phyloP scores from a whole-genome alignment of 108 stramenopile genomes.

The Conticribra weissflogii region DNA sequence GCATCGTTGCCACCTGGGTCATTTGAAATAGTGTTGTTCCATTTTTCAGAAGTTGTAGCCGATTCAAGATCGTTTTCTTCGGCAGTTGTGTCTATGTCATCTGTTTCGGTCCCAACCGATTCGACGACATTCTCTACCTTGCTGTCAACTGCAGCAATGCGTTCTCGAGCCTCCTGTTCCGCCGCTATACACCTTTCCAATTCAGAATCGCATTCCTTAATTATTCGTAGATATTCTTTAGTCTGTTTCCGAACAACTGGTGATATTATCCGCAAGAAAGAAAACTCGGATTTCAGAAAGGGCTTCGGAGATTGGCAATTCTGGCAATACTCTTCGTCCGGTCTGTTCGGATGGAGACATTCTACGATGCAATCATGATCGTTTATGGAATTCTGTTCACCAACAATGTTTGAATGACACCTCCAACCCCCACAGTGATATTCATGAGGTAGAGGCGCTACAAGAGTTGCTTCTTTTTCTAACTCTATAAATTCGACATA shows the following conservation, averaged over 20 bases:
- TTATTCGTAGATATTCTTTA: constrained; percentile 15
- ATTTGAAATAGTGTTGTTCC: too few species aligned
- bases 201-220: constrained; percentile 22
- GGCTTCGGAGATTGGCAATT: constrained; percentile 19
- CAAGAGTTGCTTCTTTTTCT: constrained; percentile 4
- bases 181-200: constrained; percentile 14
- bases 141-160: not conserved
- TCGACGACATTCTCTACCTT: not conserved
- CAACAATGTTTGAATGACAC: constrained; percentile 8
- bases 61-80: too few species aligned
- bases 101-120: not conserved
- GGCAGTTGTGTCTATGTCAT: constrained; percentile 1
- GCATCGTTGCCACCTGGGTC: too few species aligned
- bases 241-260: constrained; percentile 14
- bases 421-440: constrained; percentile 25
- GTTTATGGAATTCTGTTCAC: not conserved
- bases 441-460: constrained; percentile 7
- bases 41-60: too few species aligned
- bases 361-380: not conserved
- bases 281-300: constrained; percentile 5
- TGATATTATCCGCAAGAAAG: constrained; percentile 9
- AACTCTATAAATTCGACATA: not conserved
- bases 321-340: not conserved
- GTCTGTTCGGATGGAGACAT: constrained; percentile 22
- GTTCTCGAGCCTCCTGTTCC: constrained; percentile 21